A percentile compares a stretch with the other conserved stretches of the same genome.
Conservation (phyloP, 208 protist species). For the Trypanosoma melophagium region DNA sequence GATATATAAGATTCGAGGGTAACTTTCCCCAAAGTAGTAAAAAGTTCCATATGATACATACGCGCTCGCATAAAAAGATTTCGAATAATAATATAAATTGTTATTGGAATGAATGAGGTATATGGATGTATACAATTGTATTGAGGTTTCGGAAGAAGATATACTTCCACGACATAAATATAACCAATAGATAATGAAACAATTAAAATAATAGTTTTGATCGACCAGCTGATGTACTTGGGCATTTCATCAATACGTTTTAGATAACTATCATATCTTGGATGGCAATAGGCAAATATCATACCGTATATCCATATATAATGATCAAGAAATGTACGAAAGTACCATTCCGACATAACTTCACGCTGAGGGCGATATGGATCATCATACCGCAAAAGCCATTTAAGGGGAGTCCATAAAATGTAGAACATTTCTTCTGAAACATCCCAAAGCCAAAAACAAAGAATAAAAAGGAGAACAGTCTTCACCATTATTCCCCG, state of each 20-base stretch:
- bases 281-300: constrained; percentile 47
- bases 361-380: constrained; percentile 24
- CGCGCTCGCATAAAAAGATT: constrained; percentile 53
- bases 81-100: constrained; percentile 61
- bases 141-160: constrained; percentile 28
- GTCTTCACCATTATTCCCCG: constrained; percentile 43
- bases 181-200: constrained; percentile 21
- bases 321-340: constrained; percentile 78
- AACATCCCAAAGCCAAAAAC: constrained; percentile 61
- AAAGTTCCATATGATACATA: constrained; percentile 45
- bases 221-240: constrained; percentile 8
- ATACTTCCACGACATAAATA: constrained; percentile 31
- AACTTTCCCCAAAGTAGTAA: constrained; percentile 62
- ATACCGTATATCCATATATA: constrained; percentile 79
- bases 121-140: constrained; percentile 84
- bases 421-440: constrained; percentile 36
- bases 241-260: constrained; percentile 31
- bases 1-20: constrained; percentile 89
- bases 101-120: constrained; percentile 64
- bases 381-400: constrained; percentile 54
- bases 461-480: constrained; percentile 21
- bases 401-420: constrained; percentile 43
- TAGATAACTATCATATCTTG: constrained; percentile 32
- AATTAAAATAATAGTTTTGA: constrained; percentile 27
- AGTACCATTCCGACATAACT: constrained; percentile 75